Base-by-base conservation (phyloP, 208 protist species). In the Trypanosoma mega region DNA sequence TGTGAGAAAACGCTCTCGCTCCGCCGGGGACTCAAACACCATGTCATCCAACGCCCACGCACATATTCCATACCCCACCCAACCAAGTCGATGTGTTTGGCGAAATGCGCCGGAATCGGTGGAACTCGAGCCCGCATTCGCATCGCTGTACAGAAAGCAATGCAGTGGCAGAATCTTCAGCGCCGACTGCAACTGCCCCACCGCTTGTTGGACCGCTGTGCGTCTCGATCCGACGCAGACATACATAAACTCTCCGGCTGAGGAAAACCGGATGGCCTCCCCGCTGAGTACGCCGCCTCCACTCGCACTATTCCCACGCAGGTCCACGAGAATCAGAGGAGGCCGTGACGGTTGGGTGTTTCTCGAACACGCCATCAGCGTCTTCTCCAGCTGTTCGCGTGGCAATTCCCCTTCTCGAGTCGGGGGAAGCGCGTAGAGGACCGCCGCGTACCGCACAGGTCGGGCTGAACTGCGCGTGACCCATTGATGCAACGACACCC, bases 31-130 rank as follows among this genome's bases (percentile, higher is more conserved):
- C 16, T 58, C 69, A 43, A 92, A 92, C 29, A 27, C 30, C 51
- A 92, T 63, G 30, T 45, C 50, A 27, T 78, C 51, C 39, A 85
- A 54, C 50, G 67, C 71, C 84, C 84, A 92, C 21, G 80, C 84
- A 50, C 78, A 87, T 51, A 92, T 84, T 36, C 78, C 78, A 11
- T 53, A 57, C 23, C 78, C 84, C 26, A 52, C 75, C 84, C 80
- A 92, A n/a, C 80, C 84, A 24, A 86, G 51, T 63, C 63, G 33
- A 36, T 2, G 9, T 6, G 14, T 3, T 12, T 5, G n/a, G n/a
- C n/a, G n/a, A n/a, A n/a, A n/a, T n/a, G n/a, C n/a, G n/a, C n/a
- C n/a, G n/a, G n/a, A n/a, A n/a, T n/a, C n/a, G n/a, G n/a, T n/a
- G n/a, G n/a, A n/a, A n/a, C n/a, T n/a, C n/a, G n/a, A n/a, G n/a